Evolutionary conservation across 176 grass and related monocot species (phyloP).

Genomic region (Carex kokanica): DNA sequence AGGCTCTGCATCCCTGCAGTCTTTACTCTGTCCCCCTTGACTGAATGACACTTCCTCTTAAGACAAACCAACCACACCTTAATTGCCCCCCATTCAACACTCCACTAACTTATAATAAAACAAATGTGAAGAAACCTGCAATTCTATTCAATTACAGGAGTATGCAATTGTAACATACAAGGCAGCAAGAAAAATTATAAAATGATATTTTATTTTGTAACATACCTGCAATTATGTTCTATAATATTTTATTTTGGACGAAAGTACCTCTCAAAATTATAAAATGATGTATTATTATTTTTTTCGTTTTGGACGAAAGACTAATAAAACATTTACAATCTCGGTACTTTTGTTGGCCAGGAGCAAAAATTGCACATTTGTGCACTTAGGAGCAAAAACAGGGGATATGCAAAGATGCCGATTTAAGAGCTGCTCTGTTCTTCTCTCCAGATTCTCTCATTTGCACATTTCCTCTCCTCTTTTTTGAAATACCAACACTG

Average conservation of each 20-base stretch:
- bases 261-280: neutral
- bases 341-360: neutral
- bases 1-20: conserved; percentile 14
- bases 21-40: conserved; percentile 30
- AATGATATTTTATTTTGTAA: neutral
- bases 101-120: conserved; percentile 3
- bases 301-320: neutral
- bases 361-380: neutral
- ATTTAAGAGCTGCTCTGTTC: conserved; percentile 10
- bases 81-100: neutral
- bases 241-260: neutral
- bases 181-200: neutral
- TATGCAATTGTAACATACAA: neutral
- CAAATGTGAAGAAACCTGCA: neutral
- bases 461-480: neutral
- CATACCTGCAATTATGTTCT: too few relatives aligned
- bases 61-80: conserved; percentile 30
- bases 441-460: conserved; percentile 3
- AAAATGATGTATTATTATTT: too few relatives aligned
- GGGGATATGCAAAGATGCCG: neutral
- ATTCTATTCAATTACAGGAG: neutral
- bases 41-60: conserved; percentile 31
- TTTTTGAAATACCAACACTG: conserved; percentile 11
- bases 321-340: neutral
- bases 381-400: neutral